Base-by-base conservation (phyloP, 2,329 filamentous ascomycete genomes). In the Penicillium sp. region DNA sequence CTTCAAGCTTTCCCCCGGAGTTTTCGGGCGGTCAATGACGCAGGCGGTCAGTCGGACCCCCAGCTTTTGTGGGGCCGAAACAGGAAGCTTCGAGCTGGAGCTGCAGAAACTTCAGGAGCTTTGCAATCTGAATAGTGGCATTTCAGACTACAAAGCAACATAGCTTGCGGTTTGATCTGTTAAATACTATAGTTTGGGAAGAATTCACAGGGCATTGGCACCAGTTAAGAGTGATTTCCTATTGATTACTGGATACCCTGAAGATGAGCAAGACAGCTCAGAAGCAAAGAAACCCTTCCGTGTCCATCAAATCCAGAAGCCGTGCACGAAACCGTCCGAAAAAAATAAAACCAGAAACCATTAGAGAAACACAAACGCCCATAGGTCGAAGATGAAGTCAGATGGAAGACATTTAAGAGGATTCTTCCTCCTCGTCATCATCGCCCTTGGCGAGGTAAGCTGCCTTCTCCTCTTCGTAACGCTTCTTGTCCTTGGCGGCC, bases 401-500 rank as follows among this genome's bases (percentile, higher is more conserved):
- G 49, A 59, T 57, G 39, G 55, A 43, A 56, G 55, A 53, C 45
- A 50, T 53, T 69, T 70, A 74, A 53, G 68, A 66, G 34, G 72
- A 74, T 50, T 76, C 74, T 49, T 87, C 85, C 56, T 84, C 80
- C 53, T 83, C 83, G 66, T 79, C 83, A 57, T 79, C 81, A 57
- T 78, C 81, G 70, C 83, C 82, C 81, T 86, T 58, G 29, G 56
- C 58, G 71, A 91, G 87, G 83, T 96, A 99, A 63, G 85, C 89
- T 65, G 88, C 88, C 85, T 99, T 99, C 85, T 97, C 92, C 67
- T 96, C 90, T 77, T 97, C 93, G 75, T 97, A 99, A 59, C 94
- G 88, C 88, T 97, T 96, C 90, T 97, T 99, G 81, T 99, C 94
- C 62, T 88, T 83, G 48, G 89, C 90, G 72, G 94, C 94, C 88